These are phyloP conservation scores for Lactifluus hygrophoroides DNA, from an alignment of 768 basidiomycete species.

Conservation along the genomic window DNA sequence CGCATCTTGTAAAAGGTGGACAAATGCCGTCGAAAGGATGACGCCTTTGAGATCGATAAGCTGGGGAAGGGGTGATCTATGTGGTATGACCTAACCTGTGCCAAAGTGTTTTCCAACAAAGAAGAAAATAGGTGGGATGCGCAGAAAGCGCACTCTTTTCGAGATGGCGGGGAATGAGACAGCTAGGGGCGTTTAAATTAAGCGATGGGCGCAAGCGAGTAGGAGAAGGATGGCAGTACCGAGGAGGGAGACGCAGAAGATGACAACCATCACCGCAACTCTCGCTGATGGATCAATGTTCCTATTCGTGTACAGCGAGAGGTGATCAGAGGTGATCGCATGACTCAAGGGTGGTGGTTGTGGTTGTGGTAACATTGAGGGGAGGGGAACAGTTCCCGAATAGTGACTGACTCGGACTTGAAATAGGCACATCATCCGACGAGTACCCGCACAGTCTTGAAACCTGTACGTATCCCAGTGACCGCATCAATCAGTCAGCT, in stretches of 20 bases:
- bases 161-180: slow-evolving; percentile 67
- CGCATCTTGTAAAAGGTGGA: slow-evolving; percentile 71
- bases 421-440: background rate
- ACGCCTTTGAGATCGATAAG: slow-evolving; percentile 39
- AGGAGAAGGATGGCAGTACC: slow-evolving; percentile 34
- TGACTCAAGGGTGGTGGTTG: too few species aligned
- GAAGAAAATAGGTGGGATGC: slow-evolving; percentile 60
- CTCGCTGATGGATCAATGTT: background rate
- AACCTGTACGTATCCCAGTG: too few species aligned
- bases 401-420: background rate
- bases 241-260: slow-evolving; percentile 54
- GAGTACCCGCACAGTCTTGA: slow-evolving; percentile 13
- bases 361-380: background rate
- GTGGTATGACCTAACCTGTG: slow-evolving; percentile 30
- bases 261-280: slow-evolving; percentile 36
- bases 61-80: background rate
- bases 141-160: slow-evolving; percentile 40
- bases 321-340: background rate
- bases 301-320: background rate
- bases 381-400: background rate
- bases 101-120: slow-evolving; percentile 88
- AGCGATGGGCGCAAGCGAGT: background rate
- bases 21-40: slow-evolving; percentile 76
- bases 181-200: slow-evolving; percentile 31
- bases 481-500: background rate